Base-by-base conservation (phyloP, 192 early-diverging fungal genomes). In the Phlyctochytrium planicorne region DNA sequence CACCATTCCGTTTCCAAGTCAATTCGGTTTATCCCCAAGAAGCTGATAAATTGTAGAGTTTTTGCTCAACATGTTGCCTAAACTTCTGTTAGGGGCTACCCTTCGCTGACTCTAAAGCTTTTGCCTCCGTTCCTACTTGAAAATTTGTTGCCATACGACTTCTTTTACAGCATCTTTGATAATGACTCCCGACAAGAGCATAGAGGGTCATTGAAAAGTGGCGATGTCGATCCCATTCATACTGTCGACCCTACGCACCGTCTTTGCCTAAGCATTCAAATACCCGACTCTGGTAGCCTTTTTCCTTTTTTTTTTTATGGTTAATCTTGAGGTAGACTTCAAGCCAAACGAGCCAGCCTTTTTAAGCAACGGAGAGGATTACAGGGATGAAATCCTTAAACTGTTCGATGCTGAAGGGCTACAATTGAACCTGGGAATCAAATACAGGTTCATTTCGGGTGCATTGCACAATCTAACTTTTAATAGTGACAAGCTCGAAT, bases 81-180 rank as follows among this genome's bases (percentile, higher is more conserved):
- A 14, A n/a, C 29, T 29, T n/a, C 0, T 34, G 29, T 25, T 36
- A 61, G 56, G 25, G 53, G 40, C 6, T 82, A 85, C 69, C 83
- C 83, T 24, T 66, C 68, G n/a, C 52, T 86, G 57, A 78, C 67
- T 1, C 77, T 83, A 34, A 64, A 67, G 66, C 53, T 86, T 1
- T 30, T 81, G 2, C 73, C 81, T 57, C 94, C 95, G 34, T 90
- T 89, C 66, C 90, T 93, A 78, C 82, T 99, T 30, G 97, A 99
- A 80, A 99, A 99, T 66, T 77, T 98, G 25, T 77, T 99, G 32
- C 97, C 97, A 0, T 97, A 91, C 72, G 85, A 93, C 60, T 79
- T 94, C 68, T 81, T 84, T 23, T 92, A 93, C 59, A 78, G 78
- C n/a, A 83, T 99, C 14, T 75, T 87, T 55, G 94, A 95, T 71